Evolutionary conservation across 306 rosid genomes (phyloP).

Genomic region (Fagus sylvatica): DNA sequence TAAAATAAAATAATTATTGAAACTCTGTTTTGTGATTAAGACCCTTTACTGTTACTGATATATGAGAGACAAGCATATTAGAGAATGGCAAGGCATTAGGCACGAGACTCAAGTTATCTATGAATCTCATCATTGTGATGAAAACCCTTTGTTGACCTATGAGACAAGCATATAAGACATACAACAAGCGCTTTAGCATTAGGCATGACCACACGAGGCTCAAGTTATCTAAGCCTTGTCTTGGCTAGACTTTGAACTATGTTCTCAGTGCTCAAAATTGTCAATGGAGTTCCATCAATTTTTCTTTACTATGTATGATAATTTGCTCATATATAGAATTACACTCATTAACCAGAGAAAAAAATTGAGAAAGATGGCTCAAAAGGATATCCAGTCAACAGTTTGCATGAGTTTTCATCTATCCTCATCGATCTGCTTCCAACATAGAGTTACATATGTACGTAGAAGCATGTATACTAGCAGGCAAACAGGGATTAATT

Average conservation of each 20-base stretch:
- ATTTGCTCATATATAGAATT: neutral
- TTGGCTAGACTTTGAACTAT: no score
- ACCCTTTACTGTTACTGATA: neutral
- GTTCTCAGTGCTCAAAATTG: no score
- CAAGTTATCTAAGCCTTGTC: no score
- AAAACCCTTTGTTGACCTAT: neutral
- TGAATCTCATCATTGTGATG: neutral
- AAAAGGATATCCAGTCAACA: no score
- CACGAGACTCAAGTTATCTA: neutral
- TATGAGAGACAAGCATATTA: neutral
- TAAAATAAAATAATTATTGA: neutral
- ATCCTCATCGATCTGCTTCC: slow-evolving; percentile 2
- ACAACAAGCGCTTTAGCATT: neutral
- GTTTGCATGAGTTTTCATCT: no score
- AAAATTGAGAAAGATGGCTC: neutral
- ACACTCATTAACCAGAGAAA: no score
- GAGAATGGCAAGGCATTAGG: neutral
- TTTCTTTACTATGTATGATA: no score
- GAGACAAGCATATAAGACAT: neutral
- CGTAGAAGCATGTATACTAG: neutral
- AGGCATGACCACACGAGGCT: neutral
- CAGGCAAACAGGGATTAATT: neutral
- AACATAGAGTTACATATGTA: neutral
- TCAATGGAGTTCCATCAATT: no score
- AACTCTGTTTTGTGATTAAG: neutral